These are phyloP conservation scores for Microsporum ferrugineum DNA, from an alignment of 2,329 filamentous ascomycete genomes.

Conservation along the genomic window DNA sequence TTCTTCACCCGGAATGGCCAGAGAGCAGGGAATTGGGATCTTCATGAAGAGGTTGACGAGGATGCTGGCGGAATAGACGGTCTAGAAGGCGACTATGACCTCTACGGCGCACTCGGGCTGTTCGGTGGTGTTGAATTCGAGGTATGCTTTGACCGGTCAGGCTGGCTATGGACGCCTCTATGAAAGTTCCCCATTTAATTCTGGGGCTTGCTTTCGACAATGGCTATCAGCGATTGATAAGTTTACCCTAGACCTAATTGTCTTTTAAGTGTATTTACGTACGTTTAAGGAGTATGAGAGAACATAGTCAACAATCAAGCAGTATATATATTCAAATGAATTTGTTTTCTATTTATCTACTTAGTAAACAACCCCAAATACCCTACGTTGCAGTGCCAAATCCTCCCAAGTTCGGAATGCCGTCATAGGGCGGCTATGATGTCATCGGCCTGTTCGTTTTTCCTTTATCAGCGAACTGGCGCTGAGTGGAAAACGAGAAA, in stretches of 20 bases:
- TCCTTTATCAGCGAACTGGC: neutral
- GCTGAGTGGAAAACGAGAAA: neutral
- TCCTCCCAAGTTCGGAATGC: neutral
- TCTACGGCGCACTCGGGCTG: slow-evolving; percentile 49
- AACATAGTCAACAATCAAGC: too few species aligned
- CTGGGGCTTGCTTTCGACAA: too few species aligned
- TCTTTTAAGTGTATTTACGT: too few species aligned
- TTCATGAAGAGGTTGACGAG: slow-evolving; percentile 48
- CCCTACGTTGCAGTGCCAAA: neutral
- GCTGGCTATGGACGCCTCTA: slow-evolving; percentile 36
- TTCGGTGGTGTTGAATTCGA: slow-evolving; percentile 54
- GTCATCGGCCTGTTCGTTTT: neutral
- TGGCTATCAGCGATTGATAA: too few species aligned
- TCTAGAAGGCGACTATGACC: slow-evolving; percentile 56
- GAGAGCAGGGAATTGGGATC: slow-evolving; percentile 44
- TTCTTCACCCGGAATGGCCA: slow-evolving; percentile 51
- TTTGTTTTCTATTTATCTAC: too few species aligned
- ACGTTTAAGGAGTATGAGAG: too few species aligned
- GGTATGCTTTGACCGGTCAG: slow-evolving; percentile 38
- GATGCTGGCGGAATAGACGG: slow-evolving; percentile 50
- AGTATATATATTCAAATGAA: neutral
- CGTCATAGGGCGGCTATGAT: neutral
- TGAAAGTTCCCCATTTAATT: too few species aligned
- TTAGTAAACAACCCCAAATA: neutral
- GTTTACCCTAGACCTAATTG: too few species aligned